Percentiles rank a stretch among this genome's conserved stretches.
Evolutionary conservation across 306 rosid genomes (phyloP).

Genomic region (Sophora flavescens): DNA sequence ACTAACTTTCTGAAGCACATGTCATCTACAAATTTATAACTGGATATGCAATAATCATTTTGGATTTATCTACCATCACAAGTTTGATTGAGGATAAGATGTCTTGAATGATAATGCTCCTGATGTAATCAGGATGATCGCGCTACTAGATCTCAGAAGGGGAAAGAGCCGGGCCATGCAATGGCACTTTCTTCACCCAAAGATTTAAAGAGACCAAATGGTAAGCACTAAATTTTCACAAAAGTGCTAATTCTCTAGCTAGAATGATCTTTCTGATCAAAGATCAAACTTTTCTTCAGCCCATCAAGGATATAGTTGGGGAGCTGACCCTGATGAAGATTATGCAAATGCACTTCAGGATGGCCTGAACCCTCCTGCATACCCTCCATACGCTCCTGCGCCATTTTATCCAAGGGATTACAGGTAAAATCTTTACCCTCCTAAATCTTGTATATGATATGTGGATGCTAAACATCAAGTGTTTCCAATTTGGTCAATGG

Average conservation of each 20-base stretch:
- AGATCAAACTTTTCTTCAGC: slow-evolving; percentile 31
- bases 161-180: slow-evolving; percentile 76
- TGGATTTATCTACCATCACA: neutral
- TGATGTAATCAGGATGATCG: slow-evolving; percentile 69
- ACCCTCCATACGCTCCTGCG: slow-evolving; percentile 63
- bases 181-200: slow-evolving; percentile 74
- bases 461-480: slow-evolving; percentile 28
- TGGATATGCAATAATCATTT: slow-evolving; percentile 14
- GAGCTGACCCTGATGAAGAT: slow-evolving; percentile 59
- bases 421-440: slow-evolving; percentile 54
- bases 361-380: slow-evolving; percentile 53
- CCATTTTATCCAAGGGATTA: slow-evolving; percentile 58
- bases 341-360: slow-evolving; percentile 58
- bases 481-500: slow-evolving; percentile 13
- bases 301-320: slow-evolving; percentile 66
- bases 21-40: neutral
- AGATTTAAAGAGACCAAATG: slow-evolving; percentile 71
- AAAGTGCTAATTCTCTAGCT: slow-evolving; percentile 19
- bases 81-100: slow-evolving; percentile 34
- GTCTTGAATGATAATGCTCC: slow-evolving; percentile 36
- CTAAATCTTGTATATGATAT: slow-evolving; percentile 24
- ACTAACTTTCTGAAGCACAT: neutral
- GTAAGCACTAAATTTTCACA: slow-evolving; percentile 50
- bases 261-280: slow-evolving; percentile 3
- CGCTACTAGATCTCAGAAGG: slow-evolving; percentile 76